Evolutionary conservation across 2,329 filamentous ascomycete genomes (phyloP), one percentile per base, ranked within the genome.

Genomic region (Penicillium vulpinum): DNA sequence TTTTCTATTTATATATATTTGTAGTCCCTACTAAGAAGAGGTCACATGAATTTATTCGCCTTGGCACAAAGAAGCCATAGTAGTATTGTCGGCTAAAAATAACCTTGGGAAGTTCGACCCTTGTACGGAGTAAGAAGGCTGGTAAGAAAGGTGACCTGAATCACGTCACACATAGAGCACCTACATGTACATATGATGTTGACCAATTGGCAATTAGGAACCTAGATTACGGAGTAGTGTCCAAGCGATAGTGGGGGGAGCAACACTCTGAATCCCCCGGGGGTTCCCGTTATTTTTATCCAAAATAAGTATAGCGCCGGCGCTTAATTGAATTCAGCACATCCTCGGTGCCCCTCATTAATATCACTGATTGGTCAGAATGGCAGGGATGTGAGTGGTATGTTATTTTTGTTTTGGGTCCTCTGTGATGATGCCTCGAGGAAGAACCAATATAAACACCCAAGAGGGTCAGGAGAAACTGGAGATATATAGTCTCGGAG

Each of bases 361-460:
- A 52, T 5, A 11, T 9, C 21, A n/a, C 31, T 53, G 28, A 53
- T 53, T 53, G 51, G 51, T 9, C 33, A 46, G 22, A 46, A 24
- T 22, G 6, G 2, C 31, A 36, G 18, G 18, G 29, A 36, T 36
- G 45, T 47, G 45, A 36, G 21, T 29, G 41, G 40, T 28, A 53
- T 28, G 13, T 53, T 39, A 46, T 46, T 26, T 41, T 46, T 46
- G 16, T 36, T 38, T 33, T 53, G 40, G n/a, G 40, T 36, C 8
- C 33, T 40, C 28, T 45, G 51, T 53, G 51, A 53, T 53, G 28
- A 44, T 35, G 22, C n/a, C 22, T 24, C 28, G 31, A 18, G 13
- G 31, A 46, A 36, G 40, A 31, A 28, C 51, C 51, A 53, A 53
- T 53, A 46, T 53, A 53, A 53, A 53, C 51, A 33, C 41, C 44